phyloP scores from a whole-genome alignment of 2,329 filamentous ascomycete genomes.

The Curvularia spicifera region DNA sequence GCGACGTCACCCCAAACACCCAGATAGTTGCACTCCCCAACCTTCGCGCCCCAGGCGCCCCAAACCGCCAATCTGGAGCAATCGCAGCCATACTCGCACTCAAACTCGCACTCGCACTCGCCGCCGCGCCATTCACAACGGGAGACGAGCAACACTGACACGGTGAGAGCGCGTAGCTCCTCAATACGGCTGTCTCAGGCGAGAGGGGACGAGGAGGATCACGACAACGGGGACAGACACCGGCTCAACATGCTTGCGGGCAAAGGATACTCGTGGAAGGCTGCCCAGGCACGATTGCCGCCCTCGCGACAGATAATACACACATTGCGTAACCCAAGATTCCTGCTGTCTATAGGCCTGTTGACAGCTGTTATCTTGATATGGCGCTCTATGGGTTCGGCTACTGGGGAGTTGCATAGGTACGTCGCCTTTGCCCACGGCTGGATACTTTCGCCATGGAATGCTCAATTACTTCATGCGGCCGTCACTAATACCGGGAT shows the following conservation, averaged over 20 bases:
- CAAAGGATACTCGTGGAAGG: constrained; percentile 92
- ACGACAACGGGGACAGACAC: constrained; percentile 25
- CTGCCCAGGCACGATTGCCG: constrained; percentile 78
- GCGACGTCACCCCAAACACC: constrained; percentile 13
- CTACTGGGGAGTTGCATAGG: constrained; percentile 90
- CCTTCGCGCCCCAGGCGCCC: constrained; percentile 20
- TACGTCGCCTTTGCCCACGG: constrained; percentile 53
- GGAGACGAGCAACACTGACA: constrained; percentile 34
- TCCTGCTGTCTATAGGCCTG: constrained; percentile 75
- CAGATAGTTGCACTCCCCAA: not conserved
- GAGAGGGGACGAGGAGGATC: constrained; percentile 35
- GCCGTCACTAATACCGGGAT: constrained; percentile 29
- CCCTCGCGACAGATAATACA: constrained; percentile 69
- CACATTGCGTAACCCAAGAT: constrained; percentile 76
- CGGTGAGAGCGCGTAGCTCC: constrained; percentile 39
- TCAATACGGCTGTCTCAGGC: constrained; percentile 44
- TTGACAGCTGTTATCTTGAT: constrained; percentile 76
- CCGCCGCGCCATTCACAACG: constrained; percentile 41
- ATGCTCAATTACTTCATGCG: not conserved
- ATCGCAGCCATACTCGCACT: constrained; percentile 18
- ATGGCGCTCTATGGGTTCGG: constrained; percentile 84
- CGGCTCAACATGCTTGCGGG: constrained; percentile 76
- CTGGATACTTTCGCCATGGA: not conserved
- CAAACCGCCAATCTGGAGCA: constrained; percentile 39
- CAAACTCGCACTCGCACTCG: constrained; percentile 22